Percentiles rank a stretch among this genome's conserved stretches.
Evolutionary conservation across 2,329 filamentous ascomycete genomes (phyloP).

Genomic region (Colletotrichum lini): DNA sequence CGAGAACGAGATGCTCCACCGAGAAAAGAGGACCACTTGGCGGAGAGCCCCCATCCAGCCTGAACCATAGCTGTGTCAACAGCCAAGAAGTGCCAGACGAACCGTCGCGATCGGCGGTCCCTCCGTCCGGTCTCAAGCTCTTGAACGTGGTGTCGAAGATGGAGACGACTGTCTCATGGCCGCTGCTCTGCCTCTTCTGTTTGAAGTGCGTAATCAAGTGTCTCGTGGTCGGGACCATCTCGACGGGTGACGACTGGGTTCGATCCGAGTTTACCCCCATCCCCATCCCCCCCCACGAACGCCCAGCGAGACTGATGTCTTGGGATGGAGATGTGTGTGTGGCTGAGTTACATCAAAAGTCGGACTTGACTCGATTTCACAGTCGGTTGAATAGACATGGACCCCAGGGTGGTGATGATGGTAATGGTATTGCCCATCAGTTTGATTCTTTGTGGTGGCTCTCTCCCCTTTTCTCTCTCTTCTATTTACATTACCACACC

Average conservation of each 20-base stretch:
- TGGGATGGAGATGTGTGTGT: slow-evolving; percentile 2
- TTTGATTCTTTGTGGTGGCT: slow-evolving; percentile 26
- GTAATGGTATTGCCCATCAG: background rate
- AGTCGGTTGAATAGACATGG: background rate
- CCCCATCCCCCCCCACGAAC: background rate
- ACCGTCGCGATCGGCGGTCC: too few species aligned
- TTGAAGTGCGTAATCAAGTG: background rate
- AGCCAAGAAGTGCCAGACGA: slow-evolving; percentile 12
- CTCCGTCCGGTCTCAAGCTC: slow-evolving; percentile 36
- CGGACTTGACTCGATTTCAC: background rate
- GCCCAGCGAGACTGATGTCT: background rate
- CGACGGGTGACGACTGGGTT: background rate
- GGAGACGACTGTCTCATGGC: slow-evolving; percentile 16
- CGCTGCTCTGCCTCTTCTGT: slow-evolving; percentile 3
- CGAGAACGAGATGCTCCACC: background rate
- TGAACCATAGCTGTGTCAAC: slow-evolving; percentile 13
- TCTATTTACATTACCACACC: slow-evolving; percentile 42
- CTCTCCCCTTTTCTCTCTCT: slow-evolving; percentile 14
- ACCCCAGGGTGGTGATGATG: background rate
- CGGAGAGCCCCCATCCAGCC: background rate
- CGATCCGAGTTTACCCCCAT: background rate
- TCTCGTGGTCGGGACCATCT: background rate
- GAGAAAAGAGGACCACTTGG: background rate
- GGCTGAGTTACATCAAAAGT: background rate
- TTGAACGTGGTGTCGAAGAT: background rate